phyloP scores from a whole-genome alignment of 2,329 filamentous ascomycete genomes.

The Macrophomina tecta region DNA sequence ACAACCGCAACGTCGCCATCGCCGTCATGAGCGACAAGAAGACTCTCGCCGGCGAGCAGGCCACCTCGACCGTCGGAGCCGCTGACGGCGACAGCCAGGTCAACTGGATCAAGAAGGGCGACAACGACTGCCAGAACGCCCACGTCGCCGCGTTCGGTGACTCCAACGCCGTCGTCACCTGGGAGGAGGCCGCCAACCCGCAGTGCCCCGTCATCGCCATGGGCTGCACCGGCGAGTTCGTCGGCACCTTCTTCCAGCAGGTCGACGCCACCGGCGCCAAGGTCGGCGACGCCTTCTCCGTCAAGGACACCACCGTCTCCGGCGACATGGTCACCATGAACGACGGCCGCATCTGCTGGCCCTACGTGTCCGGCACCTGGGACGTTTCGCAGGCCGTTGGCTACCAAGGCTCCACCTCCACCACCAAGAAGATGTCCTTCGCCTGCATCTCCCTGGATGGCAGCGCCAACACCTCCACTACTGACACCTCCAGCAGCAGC shows the following conservation, averaged over 20 bases:
- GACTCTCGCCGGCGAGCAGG: conserved; percentile 60
- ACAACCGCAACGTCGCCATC: conserved; percentile 66
- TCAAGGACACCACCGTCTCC: conserved; percentile 63
- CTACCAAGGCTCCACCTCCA: conserved; percentile 34
- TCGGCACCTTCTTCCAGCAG: conserved; percentile 65
- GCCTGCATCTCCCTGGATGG: conserved; percentile 52
- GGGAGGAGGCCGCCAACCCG: conserved; percentile 66
- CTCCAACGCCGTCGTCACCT: conserved; percentile 61
- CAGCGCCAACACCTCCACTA: conserved; percentile 29
- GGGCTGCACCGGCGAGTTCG: conserved; percentile 64
- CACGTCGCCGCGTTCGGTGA: conserved; percentile 63
- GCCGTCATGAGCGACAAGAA: conserved; percentile 64
- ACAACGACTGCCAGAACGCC: conserved; percentile 63
- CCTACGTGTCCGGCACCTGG: conserved; percentile 65
- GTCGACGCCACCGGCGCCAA: conserved; percentile 59
- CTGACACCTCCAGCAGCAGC: conserved; percentile 29
- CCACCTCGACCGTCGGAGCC: conserved; percentile 60
- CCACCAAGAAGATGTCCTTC: conserved; percentile 57
- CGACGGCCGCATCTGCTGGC: conserved; percentile 67
- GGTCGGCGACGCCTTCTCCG: conserved; percentile 58
- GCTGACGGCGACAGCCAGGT: conserved; percentile 63
- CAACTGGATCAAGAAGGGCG: conserved; percentile 63
- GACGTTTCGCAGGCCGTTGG: conserved; percentile 45
- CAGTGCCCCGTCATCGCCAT: conserved; percentile 63
- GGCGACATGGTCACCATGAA: conserved; percentile 67